phyloP scores from a whole-genome alignment of 495 filamentous ascomycete species.

The Xylaria palmicola region DNA sequence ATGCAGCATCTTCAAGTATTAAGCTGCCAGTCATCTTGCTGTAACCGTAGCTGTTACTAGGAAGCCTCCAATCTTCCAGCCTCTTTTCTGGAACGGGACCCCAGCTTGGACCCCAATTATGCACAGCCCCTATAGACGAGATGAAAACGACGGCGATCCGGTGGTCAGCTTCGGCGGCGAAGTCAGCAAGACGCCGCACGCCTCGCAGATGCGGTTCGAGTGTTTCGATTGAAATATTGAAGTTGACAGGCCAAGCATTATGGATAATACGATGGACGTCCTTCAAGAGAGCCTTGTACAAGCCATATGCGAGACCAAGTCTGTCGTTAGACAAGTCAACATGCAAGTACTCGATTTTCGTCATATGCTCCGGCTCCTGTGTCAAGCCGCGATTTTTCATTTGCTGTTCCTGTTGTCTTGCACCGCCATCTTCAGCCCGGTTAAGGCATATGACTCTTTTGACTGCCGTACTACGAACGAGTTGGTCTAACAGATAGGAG shows the following conservation, averaged over 20 bases:
- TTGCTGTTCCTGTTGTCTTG: slow-evolving; percentile 23
- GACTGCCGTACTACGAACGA: slow-evolving; percentile 32
- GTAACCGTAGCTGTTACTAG: slow-evolving; percentile 50
- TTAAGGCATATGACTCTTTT: slow-evolving; percentile 53
- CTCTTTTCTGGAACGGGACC: slow-evolving; percentile 39
- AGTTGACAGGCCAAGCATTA: slow-evolving; percentile 60
- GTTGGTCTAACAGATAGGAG: slow-evolving; percentile 47
- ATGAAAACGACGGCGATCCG: slow-evolving; percentile 48
- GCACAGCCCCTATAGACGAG: slow-evolving; percentile 45
- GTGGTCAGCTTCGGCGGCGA: slow-evolving; percentile 36
- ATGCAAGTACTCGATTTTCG: slow-evolving; percentile 45
- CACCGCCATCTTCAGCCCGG: slow-evolving; percentile 35
- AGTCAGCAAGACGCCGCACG: slow-evolving; percentile 50
- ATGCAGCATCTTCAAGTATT: slow-evolving; percentile 41
- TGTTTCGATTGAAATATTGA: slow-evolving; percentile 50
- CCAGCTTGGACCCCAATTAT: slow-evolving; percentile 24
- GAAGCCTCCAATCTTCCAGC: slow-evolving; percentile 32
- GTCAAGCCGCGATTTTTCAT: slow-evolving; percentile 28
- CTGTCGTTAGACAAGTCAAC: slow-evolving; percentile 40
- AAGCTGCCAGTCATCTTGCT: slow-evolving; percentile 52
- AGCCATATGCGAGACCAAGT: slow-evolving; percentile 37
- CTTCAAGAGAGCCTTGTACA: slow-evolving; percentile 34
- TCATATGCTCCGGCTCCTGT: slow-evolving; percentile 19
- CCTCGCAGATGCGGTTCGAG: slow-evolving; percentile 53
- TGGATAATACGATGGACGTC: slow-evolving; percentile 50